Base-by-base conservation (phyloP, 1,284 basidiomycete genomes). In the Heterobasidion occidentale region DNA sequence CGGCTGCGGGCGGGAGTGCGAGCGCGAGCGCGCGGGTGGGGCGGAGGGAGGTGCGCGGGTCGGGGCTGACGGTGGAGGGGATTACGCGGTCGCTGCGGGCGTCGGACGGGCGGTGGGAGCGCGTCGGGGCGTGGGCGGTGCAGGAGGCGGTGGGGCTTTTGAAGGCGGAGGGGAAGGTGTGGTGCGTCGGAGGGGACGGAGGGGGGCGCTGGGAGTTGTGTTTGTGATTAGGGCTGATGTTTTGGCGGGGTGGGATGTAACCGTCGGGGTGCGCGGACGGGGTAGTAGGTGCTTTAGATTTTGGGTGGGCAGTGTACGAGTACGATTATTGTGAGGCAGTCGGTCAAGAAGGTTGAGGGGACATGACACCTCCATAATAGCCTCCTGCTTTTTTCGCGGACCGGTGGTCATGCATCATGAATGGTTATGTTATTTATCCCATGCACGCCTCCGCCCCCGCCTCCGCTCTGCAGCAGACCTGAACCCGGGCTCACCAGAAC, bases 71-170 rank as follows among this genome's bases (percentile, higher is more conserved):
- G 12, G 74, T 75, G 52, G 74, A 74, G 27, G 78, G 78, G 9
- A 73, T 90, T 17, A 63, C 79, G 27, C 58, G 61, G 5, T 72
- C 72, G 62, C 63, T 86, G 60, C 70, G 68, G 59, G 66, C 68
- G 46, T 70, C 66, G 47, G 86, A 90, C 62, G 82, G 78, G 58
- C 72, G 78, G 52, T 90, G 87, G 88, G 74, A 71, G 57, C 73
- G 74, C 59, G 67, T 90, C 8, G 81, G 83, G 0, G 73, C 76
- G 51, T 88, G 84, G 80, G 72, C 74, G 52, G 74, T 90, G 0
- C 73, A 79, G 57, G 85, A 85, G 52, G 79, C 83, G 2, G 60
- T 90, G 63, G 69, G 76, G 52, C 65, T 74, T 54, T 70, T 83
- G 47, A 68, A 67, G 58, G 65, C 62, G 36, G 72, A 77, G 55